Evolutionary conservation across 441 rosid genomes (phyloP).

Genomic region (Breynia disticha): DNA sequence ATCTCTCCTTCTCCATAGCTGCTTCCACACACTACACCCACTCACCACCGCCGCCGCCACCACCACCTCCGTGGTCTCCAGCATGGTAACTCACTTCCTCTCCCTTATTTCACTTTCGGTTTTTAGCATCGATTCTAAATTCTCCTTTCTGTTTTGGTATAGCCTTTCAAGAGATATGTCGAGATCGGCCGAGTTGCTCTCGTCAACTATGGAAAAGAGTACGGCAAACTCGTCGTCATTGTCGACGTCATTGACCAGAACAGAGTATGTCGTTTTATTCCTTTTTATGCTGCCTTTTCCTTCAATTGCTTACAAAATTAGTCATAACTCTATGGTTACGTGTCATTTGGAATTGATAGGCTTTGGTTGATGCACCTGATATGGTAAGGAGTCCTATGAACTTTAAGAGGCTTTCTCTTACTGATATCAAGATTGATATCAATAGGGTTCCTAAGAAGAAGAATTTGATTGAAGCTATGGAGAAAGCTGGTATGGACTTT

Average conservation of each 20-base stretch:
- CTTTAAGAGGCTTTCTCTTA: constrained; percentile 71
- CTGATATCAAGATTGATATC: constrained; percentile 70
- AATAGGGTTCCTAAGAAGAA: constrained; percentile 78
- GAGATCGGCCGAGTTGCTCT: constrained; percentile 96
- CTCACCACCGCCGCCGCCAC: no score
- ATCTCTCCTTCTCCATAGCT: no score
- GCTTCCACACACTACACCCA: no score
- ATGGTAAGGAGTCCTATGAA: constrained; percentile 85
- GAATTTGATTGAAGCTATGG: constrained; percentile 71
- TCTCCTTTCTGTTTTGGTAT: constrained; percentile 2
- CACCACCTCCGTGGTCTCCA: no score
- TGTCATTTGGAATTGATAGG: constrained; percentile 35
- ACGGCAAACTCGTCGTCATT: constrained; percentile 82
- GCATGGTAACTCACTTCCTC: no score
- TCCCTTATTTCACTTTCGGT: not conserved
- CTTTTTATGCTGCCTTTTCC: not conserved
- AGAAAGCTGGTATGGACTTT: constrained; percentile 58
- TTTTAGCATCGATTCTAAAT: not conserved
- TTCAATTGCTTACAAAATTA: not conserved
- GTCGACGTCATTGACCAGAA: constrained; percentile 91
- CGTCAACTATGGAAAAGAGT: constrained; percentile 85
- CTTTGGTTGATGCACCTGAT: constrained; percentile 76
- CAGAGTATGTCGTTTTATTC: constrained; percentile 42
- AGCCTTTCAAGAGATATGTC: constrained; percentile 93
- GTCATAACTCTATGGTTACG: no score